Base-by-base conservation (phyloP, 2,329 filamentous ascomycete species). In the Pestalotiopsis sp. region DNA sequence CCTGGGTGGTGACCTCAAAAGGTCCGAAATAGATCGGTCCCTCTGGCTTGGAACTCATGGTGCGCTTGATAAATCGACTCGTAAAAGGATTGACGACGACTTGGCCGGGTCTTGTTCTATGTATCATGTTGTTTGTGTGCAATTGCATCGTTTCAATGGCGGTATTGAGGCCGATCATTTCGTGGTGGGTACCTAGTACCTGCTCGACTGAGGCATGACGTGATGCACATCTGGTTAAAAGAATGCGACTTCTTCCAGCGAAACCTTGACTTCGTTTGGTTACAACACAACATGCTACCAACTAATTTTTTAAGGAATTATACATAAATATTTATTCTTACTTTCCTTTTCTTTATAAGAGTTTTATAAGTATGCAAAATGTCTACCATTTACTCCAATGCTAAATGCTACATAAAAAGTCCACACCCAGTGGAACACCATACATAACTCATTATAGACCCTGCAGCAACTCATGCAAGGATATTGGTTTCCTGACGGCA, bases 1-100 rank as follows among this genome's bases (percentile, higher is more conserved):
- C 92, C 83, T 94, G 93, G 20, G 88, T 84, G 13, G 92, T 93
- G 67, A 97, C 92, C 69, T 92, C 84, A 77, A 92, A 95, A 9
- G 90, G 87, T 14, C 93, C 93, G 76, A 97, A 96, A 76, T 89
- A 85, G 73, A 95, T 79, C 62, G 74, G 72, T 12, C 71, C 72
- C 6, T 68, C 41, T 17, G 72, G 63, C 36, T 68, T 70, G 20
- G 57, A 36, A 27, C 70, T 72, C 68, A 75, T 70, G 17, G 67
- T 73, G 23, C 67, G 68, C 36, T 52, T 61, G 36, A 49, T 57
- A 6, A 64, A 38, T 56, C 49, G 38, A 41, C 58, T 36, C 31
- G 31, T 59, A 52, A 70, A 64, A 41, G 68, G 64, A 65, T 69
- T 73, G 23, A 67, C 31, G 64, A 71, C 64, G 3, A 64, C 39